Conservation (phyloP, 345 rosid genomes). For the Euclidium syriacum region DNA sequence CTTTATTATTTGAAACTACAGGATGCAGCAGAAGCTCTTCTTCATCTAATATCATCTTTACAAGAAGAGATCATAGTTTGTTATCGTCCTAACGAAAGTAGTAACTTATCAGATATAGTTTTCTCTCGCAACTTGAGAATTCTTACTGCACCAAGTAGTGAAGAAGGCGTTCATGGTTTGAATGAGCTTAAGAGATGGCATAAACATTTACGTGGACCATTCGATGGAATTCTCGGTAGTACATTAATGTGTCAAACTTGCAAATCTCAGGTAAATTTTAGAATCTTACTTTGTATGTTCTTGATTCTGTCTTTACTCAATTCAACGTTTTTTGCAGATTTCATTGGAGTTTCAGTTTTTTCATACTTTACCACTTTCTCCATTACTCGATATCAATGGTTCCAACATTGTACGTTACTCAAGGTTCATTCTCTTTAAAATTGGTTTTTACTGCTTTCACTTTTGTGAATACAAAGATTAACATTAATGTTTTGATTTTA, state of each 20-base stretch:
- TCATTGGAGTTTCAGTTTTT: conserved; percentile 81
- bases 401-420: conserved; percentile 65
- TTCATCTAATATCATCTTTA: conserved; percentile 69
- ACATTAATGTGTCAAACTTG: conserved; percentile 67
- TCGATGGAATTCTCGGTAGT: conserved; percentile 73
- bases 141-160: conserved; percentile 35
- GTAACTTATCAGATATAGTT: conserved; percentile 41
- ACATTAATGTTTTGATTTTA: too few relatives aligned
- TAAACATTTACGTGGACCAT: conserved; percentile 81
- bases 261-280: conserved; percentile 48
- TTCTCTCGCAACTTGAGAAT: conserved; percentile 46
- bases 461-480: background rate
- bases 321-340: conserved; percentile 46
- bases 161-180: conserved; percentile 22
- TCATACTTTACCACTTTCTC: conserved; percentile 71
- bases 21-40: conserved; percentile 96
- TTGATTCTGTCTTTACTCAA: background rate
- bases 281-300: background rate
- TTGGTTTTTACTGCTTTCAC: background rate
- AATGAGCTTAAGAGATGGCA: conserved; percentile 73
- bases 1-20: conserved; percentile 34
- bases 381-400: conserved; percentile 42
- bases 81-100: conserved; percentile 41
- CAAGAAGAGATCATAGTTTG: conserved; percentile 61
- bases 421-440: conserved; percentile 45